Evolutionary conservation across 1,139 yeast genomes (phyloP).

Genomic region (Suhomyces terraborum): DNA sequence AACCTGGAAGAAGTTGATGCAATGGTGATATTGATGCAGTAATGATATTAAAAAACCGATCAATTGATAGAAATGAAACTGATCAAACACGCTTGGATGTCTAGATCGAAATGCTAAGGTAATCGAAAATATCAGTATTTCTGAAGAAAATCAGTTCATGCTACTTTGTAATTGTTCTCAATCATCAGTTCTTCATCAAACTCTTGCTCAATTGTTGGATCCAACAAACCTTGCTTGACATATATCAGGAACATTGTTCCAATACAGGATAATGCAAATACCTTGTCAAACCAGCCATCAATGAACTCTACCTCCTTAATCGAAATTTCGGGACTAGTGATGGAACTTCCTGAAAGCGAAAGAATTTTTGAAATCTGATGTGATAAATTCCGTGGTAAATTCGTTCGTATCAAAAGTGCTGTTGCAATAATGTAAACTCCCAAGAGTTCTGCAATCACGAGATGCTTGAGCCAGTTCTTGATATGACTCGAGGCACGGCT

Average conservation of each 20-base stretch:
- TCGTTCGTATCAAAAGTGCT: conserved; percentile 72
- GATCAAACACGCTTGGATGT: too few relatives aligned
- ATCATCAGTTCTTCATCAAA: conserved; percentile 40
- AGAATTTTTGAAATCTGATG: conserved; percentile 49
- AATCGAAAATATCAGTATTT: too few relatives aligned
- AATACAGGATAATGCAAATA: conserved; percentile 61
- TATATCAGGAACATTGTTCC: conserved; percentile 51
- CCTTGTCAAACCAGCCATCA: conserved; percentile 79
- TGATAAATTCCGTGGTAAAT: conserved; percentile 64
- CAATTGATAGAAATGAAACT: too few relatives aligned
- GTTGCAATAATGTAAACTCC: conserved; percentile 85
- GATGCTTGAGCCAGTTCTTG: conserved; percentile 42
- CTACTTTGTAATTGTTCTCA: conserved; percentile 20
- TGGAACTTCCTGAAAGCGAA: conserved; percentile 41
- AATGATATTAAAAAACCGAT: too few relatives aligned
- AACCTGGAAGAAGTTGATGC: too few relatives aligned
- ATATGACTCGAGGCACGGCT: conserved; percentile 25
- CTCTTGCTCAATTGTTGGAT: conserved; percentile 17
- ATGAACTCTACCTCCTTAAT: conserved; percentile 56
- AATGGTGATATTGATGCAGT: too few relatives aligned
- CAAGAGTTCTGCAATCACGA: conserved; percentile 66
- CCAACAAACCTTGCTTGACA: conserved; percentile 26
- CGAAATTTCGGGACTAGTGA: conserved; percentile 22
- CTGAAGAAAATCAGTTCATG: conserved; percentile 1
- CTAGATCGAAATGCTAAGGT: too few relatives aligned